Percentiles rank a stretch among this genome's conserved stretches.
Evolutionary conservation across 1,284 basidiomycete species (phyloP).

Genomic region (Tilletia setariae): DNA sequence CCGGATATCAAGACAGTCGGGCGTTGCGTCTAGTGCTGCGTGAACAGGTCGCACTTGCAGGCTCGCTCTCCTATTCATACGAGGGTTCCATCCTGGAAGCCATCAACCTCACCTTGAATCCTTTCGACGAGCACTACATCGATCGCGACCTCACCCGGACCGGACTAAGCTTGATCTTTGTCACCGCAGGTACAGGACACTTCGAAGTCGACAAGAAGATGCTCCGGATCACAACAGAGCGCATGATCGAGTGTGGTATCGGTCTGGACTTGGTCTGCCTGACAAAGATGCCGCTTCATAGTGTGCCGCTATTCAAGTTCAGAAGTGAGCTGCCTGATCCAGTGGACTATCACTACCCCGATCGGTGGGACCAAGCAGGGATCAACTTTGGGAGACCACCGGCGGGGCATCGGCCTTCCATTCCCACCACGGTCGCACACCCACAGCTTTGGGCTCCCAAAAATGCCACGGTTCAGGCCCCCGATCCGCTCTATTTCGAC

Average conservation of each 20-base stretch:
- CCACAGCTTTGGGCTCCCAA: background rate
- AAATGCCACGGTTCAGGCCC: constrained; percentile 24
- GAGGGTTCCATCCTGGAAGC: constrained; percentile 93
- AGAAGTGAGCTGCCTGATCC: constrained; percentile 24
- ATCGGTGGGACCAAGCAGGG: constrained; percentile 21
- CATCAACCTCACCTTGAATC: constrained; percentile 86
- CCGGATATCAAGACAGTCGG: constrained; percentile 3
- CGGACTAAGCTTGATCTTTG: constrained; percentile 75
- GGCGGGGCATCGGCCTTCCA: background rate
- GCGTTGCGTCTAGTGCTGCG: constrained; percentile 22
- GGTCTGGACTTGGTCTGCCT: constrained; percentile 84
- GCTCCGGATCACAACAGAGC: constrained; percentile 83
- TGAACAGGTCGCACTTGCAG: constrained; percentile 55
- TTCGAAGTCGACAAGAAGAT: constrained; percentile 88
- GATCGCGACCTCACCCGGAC: constrained; percentile 93
- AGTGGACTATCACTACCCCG: constrained; percentile 24
- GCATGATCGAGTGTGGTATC: constrained; percentile 93
- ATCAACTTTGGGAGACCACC: constrained; percentile 18
- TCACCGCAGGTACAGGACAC: constrained; percentile 91
- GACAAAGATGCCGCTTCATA: constrained; percentile 87
- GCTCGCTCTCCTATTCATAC: constrained; percentile 78
- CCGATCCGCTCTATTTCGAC: constrained; percentile 48
- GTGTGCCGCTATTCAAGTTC: constrained; percentile 60
- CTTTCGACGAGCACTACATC: constrained; percentile 90
- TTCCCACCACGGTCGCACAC: background rate